A percentile compares a stretch with the other conserved stretches of the same genome.
These are phyloP conservation scores for Harringtonia lauricola DNA, from an alignment of 2,329 filamentous ascomycete genomes.

Conservation along the genomic window DNA sequence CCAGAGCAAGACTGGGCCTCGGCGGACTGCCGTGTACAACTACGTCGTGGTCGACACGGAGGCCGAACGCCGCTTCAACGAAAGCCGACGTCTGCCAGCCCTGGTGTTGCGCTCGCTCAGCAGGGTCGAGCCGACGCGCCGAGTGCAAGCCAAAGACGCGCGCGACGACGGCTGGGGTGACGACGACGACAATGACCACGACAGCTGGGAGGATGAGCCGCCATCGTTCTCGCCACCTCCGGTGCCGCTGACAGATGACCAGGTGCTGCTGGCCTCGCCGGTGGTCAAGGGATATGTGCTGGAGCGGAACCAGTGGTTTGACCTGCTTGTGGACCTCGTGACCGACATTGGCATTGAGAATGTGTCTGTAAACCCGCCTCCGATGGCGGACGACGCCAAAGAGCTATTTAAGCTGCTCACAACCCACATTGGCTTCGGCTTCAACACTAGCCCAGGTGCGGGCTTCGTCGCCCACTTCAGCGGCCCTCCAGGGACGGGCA, in stretches of 20 bases:
- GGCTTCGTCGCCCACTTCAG: constrained; percentile 32
- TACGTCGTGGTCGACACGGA: constrained; percentile 21
- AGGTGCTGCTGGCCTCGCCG: constrained; percentile 15
- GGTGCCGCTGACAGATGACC: constrained; percentile 14
- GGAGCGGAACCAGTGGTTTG: constrained; percentile 29
- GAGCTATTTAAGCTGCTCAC: too few species aligned
- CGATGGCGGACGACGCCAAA: constrained; percentile 16
- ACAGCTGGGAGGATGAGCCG: constrained; percentile 7
- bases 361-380: constrained; percentile 27
- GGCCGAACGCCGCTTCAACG: constrained; percentile 11
- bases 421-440: constrained; percentile 1
- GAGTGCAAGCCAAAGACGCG: constrained; percentile 4
- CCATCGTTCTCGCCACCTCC: background rate
- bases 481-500: constrained; percentile 37
- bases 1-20: constrained; percentile 4
- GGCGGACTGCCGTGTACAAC: constrained; percentile 14
- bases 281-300: constrained; percentile 27
- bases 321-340: constrained; percentile 31
- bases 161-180: constrained; percentile 1
- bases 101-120: constrained; percentile 2
- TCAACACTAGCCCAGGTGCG: constrained; percentile 11
- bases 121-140: constrained; percentile 2
- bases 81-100: background rate
- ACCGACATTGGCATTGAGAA: constrained; percentile 31
- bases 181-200: background rate